These are phyloP conservation scores for Chimonanthus praecox DNA, from an alignment of 164 flowering plant genomes.

Conservation along the genomic window DNA sequence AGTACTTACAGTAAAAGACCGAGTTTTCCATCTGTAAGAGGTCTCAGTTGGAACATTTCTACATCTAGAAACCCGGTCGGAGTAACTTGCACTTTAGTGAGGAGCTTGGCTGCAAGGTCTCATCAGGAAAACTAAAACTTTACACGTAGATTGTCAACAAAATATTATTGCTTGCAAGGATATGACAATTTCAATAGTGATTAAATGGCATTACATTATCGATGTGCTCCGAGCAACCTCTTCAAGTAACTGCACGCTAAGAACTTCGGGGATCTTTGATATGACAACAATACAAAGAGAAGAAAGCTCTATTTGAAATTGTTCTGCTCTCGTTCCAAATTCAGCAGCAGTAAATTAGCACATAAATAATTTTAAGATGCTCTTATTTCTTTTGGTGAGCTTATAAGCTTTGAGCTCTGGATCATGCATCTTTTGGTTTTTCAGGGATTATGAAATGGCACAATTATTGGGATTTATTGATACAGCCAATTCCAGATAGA, in stretches of 20 bases:
- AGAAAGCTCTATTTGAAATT: constrained; percentile 53
- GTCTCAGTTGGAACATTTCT: constrained; percentile 30
- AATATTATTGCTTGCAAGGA: too few species aligned
- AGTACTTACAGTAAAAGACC: constrained; percentile 41
- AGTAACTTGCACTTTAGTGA: constrained; percentile 52
- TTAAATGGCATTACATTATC: not conserved
- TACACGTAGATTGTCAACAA: too few species aligned
- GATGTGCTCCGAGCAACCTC: constrained; percentile 41
- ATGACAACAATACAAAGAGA: constrained; percentile 46
- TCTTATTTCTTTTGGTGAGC: too few species aligned
- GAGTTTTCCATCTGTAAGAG: constrained; percentile 22
- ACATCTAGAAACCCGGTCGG: constrained; percentile 60
- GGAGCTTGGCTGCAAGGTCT: constrained; percentile 36
- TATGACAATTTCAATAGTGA: too few species aligned
- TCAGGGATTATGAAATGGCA: too few species aligned
- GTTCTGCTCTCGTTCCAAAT: constrained; percentile 28
- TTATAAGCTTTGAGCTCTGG: too few species aligned
- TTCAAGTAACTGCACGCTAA: constrained; percentile 32
- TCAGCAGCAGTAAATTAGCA: not conserved
- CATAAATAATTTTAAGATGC: not conserved
- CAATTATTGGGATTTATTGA: too few species aligned
- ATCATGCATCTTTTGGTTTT: too few species aligned
- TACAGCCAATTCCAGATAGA: too few species aligned
- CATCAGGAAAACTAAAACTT: not conserved
- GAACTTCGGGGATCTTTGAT: constrained; percentile 36